phyloP scores from a whole-genome alignment of 495 filamentous ascomycete genomes.

The Aspergillus bertholletiae region DNA sequence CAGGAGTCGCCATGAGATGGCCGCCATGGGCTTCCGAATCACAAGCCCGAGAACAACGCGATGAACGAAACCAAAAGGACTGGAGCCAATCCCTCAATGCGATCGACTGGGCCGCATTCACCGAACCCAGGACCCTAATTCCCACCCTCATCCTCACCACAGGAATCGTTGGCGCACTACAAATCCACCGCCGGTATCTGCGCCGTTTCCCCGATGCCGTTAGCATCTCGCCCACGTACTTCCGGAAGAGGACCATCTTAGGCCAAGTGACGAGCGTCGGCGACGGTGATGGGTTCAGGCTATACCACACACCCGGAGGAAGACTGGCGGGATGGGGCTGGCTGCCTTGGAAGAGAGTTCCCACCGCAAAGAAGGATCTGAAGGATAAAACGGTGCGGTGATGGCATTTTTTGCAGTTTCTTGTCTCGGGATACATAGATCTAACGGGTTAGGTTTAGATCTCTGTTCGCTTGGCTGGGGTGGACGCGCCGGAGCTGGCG shows the following conservation, averaged over 20 bases:
- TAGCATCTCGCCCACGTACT: slow-evolving; percentile 63
- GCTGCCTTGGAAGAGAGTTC: slow-evolving; percentile 72
- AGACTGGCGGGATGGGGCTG: slow-evolving; percentile 86
- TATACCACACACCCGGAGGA: slow-evolving; percentile 93
- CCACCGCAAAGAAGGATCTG: slow-evolving; percentile 60
- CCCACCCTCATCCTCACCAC: slow-evolving; percentile 68
- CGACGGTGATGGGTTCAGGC: slow-evolving; percentile 89
- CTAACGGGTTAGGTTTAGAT: slow-evolving; percentile 40
- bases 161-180: slow-evolving; percentile 54
- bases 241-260: slow-evolving; percentile 69
- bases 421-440: background rate
- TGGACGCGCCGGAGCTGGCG: slow-evolving; percentile 89
- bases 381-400: slow-evolving; percentile 69
- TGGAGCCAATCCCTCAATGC: slow-evolving; percentile 6
- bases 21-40: slow-evolving; percentile 44
- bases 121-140: slow-evolving; percentile 60
- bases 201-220: slow-evolving; percentile 73
- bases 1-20: slow-evolving; percentile 51
- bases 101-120: slow-evolving; percentile 64
- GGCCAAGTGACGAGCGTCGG: slow-evolving; percentile 90
- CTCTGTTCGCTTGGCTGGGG: slow-evolving; percentile 80
- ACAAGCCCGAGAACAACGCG: slow-evolving; percentile 20
- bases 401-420: too few species aligned
- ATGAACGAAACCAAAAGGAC: slow-evolving; percentile 3
- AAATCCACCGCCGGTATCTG: slow-evolving; percentile 59